phyloP scores from a whole-genome alignment of 352 stramenopile genomes.

The Phytophthora aleatoria region DNA sequence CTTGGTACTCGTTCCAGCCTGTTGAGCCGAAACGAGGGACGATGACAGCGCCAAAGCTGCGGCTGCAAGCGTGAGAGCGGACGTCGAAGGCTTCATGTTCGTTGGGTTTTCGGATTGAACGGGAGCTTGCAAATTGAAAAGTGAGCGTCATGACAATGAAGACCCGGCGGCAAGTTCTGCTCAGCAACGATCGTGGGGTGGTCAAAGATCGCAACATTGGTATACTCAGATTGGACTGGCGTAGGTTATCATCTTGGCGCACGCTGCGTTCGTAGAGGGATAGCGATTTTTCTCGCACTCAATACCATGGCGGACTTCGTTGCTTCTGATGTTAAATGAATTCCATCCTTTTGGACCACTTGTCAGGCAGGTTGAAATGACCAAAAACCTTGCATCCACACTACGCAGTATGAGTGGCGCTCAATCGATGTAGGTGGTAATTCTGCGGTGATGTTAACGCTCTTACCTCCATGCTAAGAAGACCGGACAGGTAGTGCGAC shows the following conservation, averaged over 20 bases:
- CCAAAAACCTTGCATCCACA: neutral
- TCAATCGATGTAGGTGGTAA: conserved; percentile 9
- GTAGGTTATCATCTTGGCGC: conserved; percentile 14
- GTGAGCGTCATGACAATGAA: conserved; percentile 15
- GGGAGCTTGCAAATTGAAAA: conserved; percentile 30
- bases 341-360: neutral
- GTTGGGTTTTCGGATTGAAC: neutral
- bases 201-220: conserved; percentile 11
- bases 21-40: conserved; percentile 37
- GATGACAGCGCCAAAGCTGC: conserved; percentile 23
- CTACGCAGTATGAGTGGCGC: neutral
- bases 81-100: conserved; percentile 29
- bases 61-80: conserved; percentile 14
- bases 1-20: conserved; percentile 45
- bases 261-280: conserved; percentile 10
- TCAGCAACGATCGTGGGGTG: neutral
- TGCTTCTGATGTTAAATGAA: neutral
- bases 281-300: conserved; percentile 6
- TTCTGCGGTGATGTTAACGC: neutral
- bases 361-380: neutral
- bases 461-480: neutral
- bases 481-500: conserved; percentile 4
- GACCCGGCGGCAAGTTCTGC: neutral
- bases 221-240: conserved; percentile 26
- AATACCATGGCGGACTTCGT: neutral